Conservation (phyloP, 2,329 filamentous ascomycete genomes). For the Alternaria sp. region DNA sequence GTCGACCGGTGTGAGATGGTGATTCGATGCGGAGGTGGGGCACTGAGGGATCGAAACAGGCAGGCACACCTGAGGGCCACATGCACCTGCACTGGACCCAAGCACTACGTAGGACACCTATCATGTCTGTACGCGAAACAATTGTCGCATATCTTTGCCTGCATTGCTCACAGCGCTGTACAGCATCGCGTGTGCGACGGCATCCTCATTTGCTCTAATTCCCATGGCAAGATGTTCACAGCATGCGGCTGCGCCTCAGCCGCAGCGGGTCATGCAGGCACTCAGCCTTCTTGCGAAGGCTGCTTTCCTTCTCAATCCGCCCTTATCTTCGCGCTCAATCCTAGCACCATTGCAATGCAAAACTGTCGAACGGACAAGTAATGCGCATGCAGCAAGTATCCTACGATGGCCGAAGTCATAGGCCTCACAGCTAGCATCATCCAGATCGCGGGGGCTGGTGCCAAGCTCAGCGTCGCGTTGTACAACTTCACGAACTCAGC, state of each 20-base stretch:
- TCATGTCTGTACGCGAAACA: background rate
- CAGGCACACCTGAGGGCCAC: background rate
- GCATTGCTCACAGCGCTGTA: background rate
- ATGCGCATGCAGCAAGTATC: background rate
- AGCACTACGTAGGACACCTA: background rate
- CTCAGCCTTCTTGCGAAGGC: background rate
- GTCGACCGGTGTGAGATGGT: background rate
- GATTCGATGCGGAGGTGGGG: background rate
- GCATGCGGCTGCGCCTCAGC: background rate
- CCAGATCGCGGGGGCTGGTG: constrained; percentile 32
- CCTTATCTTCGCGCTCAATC: background rate
- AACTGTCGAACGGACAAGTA: background rate
- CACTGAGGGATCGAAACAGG: background rate
- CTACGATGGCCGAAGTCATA: constrained; percentile 32
- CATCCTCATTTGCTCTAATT: background rate
- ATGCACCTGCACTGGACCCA: background rate
- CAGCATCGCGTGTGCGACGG: background rate
- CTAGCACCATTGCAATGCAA: no score
- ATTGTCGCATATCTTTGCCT: background rate
- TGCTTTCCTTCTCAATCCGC: background rate
- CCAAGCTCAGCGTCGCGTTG: constrained; percentile 30
- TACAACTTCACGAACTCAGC: constrained; percentile 30
- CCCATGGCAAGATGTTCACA: background rate
- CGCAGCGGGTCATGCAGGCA: background rate
- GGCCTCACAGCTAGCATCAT: constrained; percentile 35